Evolutionary conservation across 2,329 filamentous ascomycete species (phyloP).

Genomic region (Blastomyces gilchristii): DNA sequence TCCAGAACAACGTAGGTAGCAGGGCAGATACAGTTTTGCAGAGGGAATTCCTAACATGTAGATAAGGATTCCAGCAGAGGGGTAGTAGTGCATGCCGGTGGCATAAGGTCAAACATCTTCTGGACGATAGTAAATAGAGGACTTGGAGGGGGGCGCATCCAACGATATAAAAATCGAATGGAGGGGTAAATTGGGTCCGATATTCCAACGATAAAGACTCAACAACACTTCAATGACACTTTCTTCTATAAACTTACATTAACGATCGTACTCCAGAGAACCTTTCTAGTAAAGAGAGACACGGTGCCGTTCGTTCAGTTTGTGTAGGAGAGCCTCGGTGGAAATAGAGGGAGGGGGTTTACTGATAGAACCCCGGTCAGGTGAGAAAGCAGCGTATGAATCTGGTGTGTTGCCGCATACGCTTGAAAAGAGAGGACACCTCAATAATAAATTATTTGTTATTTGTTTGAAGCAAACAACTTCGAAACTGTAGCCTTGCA

Average conservation of each 20-base stretch:
- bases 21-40: not conserved
- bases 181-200: slow-evolving; percentile 1
- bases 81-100: not conserved
- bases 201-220: not conserved
- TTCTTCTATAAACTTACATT: slow-evolving; percentile 4
- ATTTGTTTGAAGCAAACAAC: not conserved
- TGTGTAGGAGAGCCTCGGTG: not conserved
- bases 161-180: not conserved
- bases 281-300: not conserved
- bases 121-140: not conserved
- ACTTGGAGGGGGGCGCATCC: not conserved
- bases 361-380: not conserved
- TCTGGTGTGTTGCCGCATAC: not conserved
- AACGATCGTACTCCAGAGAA: not conserved
- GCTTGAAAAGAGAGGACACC: not conserved
- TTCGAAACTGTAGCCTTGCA: not conserved
- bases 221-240: not conserved
- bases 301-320: not conserved
- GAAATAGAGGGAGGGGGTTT: not conserved
- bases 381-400: not conserved
- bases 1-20: not conserved
- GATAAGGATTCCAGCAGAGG: not conserved
- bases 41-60: not conserved
- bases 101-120: not conserved
- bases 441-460: not conserved